Conservation (phyloP, 2,329 filamentous ascomycete species). For the Clarireedia sp. region DNA sequence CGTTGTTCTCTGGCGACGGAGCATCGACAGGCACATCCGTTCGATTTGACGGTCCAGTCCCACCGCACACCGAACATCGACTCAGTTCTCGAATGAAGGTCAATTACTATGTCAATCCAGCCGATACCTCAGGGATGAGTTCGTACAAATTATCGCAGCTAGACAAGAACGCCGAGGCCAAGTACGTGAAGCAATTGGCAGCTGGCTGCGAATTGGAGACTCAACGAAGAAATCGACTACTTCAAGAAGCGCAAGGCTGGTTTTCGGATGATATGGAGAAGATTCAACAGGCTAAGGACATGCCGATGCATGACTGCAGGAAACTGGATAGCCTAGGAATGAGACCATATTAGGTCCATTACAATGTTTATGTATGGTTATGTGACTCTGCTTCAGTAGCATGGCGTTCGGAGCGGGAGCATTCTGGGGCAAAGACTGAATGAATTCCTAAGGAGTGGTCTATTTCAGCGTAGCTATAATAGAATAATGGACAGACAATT, state of each 20-base stretch:
- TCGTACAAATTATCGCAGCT: constrained; percentile 62
- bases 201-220: constrained; percentile 70
- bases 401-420: constrained; percentile 20
- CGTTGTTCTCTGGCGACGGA: constrained; percentile 55
- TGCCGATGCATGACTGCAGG: constrained; percentile 53
- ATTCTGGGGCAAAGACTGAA: constrained; percentile 7
- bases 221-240: constrained; percentile 43
- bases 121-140: constrained; percentile 64
- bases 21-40: constrained; percentile 56
- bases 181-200: constrained; percentile 59
- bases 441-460: background rate
- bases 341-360: constrained; percentile 2
- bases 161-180: constrained; percentile 69
- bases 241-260: constrained; percentile 63
- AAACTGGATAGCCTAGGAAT: constrained; percentile 43
- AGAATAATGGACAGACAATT: background rate
- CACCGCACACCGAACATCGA: constrained; percentile 68
- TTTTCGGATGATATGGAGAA: constrained; percentile 58
- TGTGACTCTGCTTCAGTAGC: constrained; percentile 16
- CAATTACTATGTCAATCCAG: constrained; percentile 78
- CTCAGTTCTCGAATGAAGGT: constrained; percentile 63
- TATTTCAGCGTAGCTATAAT: background rate
- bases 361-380: constrained; percentile 13
- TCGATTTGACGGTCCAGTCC: constrained; percentile 62
- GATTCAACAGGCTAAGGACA: constrained; percentile 39